These are phyloP conservation scores for Saturnispora quitensis DNA, from an alignment of 805 yeast genomes.

Conservation along the genomic window DNA sequence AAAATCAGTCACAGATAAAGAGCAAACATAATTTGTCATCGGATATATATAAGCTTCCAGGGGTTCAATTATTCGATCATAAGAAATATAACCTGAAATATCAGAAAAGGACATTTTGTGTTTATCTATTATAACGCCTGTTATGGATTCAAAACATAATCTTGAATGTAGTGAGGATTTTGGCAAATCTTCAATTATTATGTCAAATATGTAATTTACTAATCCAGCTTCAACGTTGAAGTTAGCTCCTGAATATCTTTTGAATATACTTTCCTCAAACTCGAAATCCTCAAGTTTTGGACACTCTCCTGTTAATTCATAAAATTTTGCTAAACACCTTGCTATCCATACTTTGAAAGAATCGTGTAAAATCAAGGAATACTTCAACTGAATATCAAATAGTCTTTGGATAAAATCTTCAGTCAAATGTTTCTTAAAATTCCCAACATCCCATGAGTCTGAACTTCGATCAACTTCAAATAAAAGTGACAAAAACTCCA, in stretches of 20 bases:
- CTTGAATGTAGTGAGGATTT: constrained; percentile 16
- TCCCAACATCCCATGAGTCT: constrained; percentile 1
- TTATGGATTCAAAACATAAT: constrained; percentile 29
- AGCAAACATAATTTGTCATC: constrained; percentile 28
- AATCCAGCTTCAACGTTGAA: constrained; percentile 17
- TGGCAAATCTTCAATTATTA: constrained; percentile 18
- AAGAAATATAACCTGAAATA: constrained; percentile 20
- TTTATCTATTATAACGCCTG: constrained; percentile 32
- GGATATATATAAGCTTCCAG: constrained; percentile 24
- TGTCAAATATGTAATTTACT: constrained; percentile 24
- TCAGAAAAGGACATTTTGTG: constrained; percentile 15
- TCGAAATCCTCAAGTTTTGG: constrained; percentile 16
- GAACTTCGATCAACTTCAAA: background rate
- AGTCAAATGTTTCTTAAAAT: background rate
- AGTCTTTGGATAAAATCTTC: constrained; percentile 13
- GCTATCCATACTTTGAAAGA: constrained; percentile 27
- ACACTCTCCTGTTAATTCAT: constrained; percentile 20
- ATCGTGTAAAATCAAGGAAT: constrained; percentile 7
- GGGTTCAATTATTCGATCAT: constrained; percentile 14
- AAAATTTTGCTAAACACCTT: constrained; percentile 23
- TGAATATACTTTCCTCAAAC: constrained; percentile 11
- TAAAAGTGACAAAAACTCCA: background rate
- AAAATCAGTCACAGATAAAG: constrained; percentile 23
- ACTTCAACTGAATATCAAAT: constrained; percentile 14
- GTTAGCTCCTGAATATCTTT: constrained; percentile 9